Conservation (phyloP, 805 yeast species). For the Ogataea pignaliae region DNA sequence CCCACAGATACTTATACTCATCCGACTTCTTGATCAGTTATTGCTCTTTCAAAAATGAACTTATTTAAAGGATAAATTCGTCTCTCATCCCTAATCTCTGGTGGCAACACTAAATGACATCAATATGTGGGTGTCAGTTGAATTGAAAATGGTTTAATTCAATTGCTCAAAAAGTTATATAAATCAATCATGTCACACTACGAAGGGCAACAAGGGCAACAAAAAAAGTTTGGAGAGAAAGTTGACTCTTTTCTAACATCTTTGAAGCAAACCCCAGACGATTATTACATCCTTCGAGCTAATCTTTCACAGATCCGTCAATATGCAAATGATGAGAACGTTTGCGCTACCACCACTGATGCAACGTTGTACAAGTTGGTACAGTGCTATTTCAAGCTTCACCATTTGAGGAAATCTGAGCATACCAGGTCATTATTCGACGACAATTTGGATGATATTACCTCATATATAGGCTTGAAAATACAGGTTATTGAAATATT, state of each 20-base stretch:
- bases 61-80: too few relatives aligned
- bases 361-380: too few relatives aligned
- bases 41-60: too few relatives aligned
- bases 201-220: not conserved
- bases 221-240: not conserved
- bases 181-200: too few relatives aligned
- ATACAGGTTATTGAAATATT: not conserved
- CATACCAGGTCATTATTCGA: not conserved
- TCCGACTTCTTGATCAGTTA: too few relatives aligned
- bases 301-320: not conserved
- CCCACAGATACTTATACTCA: too few relatives aligned
- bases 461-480: conserved; percentile 1
- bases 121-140: too few relatives aligned
- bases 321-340: not conserved
- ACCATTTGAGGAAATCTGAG: conserved; percentile 1
- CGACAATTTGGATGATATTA: not conserved
- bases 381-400: conserved; percentile 1
- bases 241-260: not conserved
- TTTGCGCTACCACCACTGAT: not conserved
- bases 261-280: not conserved
- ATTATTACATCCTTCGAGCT: conserved; percentile 1
- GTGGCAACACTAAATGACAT: too few relatives aligned
- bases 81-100: too few relatives aligned
- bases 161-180: too few relatives aligned
- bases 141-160: too few relatives aligned